These are phyloP conservation scores for Macrolepiota dolichaula DNA, from an alignment of 768 basidiomycete species.

Conservation along the genomic window DNA sequence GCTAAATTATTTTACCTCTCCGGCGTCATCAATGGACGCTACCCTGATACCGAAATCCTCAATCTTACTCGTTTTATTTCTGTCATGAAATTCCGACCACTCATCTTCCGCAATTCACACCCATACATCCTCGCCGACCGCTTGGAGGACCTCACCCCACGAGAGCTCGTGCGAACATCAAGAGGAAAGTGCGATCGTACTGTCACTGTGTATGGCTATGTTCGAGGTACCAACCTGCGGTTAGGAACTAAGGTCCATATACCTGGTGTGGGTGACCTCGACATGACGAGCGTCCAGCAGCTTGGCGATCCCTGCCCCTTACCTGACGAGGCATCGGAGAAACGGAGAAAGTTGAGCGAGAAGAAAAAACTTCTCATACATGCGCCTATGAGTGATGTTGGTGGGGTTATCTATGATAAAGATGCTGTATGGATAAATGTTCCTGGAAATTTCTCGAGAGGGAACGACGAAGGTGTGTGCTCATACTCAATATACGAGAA, in stretches of 20 bases:
- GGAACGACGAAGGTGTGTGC: constrained; percentile 57
- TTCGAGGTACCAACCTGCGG: constrained; percentile 84
- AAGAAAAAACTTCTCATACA: constrained; percentile 90
- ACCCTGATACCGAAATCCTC: constrained; percentile 94
- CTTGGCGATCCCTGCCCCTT: constrained; percentile 96
- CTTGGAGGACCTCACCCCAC: constrained; percentile 89
- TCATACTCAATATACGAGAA: not conserved
- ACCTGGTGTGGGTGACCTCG: constrained; percentile 90
- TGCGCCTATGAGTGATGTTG: constrained; percentile 98
- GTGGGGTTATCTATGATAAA: constrained; percentile 96
- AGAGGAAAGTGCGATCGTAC: constrained; percentile 92
- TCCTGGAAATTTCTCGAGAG: constrained; percentile 87
- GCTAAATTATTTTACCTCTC: constrained; percentile 98
- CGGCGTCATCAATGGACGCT: constrained; percentile 94
- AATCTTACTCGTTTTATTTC: constrained; percentile 95
- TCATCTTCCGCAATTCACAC: constrained; percentile 93
- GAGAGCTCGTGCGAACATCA: constrained; percentile 72
- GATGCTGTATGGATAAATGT: constrained; percentile 99
- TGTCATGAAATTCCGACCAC: constrained; percentile 98
- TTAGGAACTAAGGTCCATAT: constrained; percentile 82
- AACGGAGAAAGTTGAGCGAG: constrained; percentile 88
- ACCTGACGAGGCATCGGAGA: constrained; percentile 89
- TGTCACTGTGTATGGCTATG: constrained; percentile 91
- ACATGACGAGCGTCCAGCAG: constrained; percentile 65
- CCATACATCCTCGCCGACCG: constrained; percentile 95